Percentiles rank a stretch among this genome's conserved stretches.
These are phyloP conservation scores for Trametes meyenii DNA, from an alignment of 768 basidiomycete species.

Conservation along the genomic window DNA sequence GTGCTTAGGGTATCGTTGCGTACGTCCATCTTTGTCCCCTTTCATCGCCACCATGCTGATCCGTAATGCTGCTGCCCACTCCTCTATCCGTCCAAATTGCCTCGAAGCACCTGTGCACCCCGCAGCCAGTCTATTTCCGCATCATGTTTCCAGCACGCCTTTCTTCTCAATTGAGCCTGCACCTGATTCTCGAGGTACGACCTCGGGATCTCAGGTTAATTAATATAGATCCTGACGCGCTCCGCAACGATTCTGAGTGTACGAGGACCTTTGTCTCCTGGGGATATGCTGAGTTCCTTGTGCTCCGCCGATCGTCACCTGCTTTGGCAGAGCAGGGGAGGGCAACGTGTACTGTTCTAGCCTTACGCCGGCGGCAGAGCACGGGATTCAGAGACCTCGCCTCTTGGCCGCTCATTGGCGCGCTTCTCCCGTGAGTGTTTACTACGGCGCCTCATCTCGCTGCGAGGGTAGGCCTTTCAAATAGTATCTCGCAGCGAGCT, in stretches of 20 bases:
- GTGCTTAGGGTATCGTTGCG: not conserved
- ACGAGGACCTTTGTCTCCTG: no score
- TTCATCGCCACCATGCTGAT: slow-evolving; percentile 13
- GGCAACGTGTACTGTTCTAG: no score
- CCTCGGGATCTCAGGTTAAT: not conserved
- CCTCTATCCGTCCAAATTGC: slow-evolving; percentile 1
- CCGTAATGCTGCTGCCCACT: not conserved
- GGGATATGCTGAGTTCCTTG: no score
- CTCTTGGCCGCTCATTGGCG: no score
- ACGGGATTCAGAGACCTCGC: no score
- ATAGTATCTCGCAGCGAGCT: not conserved
- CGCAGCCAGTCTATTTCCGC: not conserved
- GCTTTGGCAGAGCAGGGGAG: no score
- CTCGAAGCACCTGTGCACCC: not conserved
- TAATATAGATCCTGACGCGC: not conserved
- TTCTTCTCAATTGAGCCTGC: slow-evolving; percentile 8
- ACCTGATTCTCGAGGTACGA: not conserved
- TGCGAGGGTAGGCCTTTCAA: no score
- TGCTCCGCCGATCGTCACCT: not conserved
- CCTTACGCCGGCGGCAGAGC: no score
- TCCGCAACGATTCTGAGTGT: not conserved
- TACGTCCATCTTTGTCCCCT: slow-evolving; percentile 1
- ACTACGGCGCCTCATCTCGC: no score
- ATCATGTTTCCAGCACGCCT: slow-evolving; percentile 5
- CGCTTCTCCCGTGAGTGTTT: no score